Evolutionary conservation across 768 basidiomycete genomes (phyloP).

Genomic region (Podaxis rugospora): DNA sequence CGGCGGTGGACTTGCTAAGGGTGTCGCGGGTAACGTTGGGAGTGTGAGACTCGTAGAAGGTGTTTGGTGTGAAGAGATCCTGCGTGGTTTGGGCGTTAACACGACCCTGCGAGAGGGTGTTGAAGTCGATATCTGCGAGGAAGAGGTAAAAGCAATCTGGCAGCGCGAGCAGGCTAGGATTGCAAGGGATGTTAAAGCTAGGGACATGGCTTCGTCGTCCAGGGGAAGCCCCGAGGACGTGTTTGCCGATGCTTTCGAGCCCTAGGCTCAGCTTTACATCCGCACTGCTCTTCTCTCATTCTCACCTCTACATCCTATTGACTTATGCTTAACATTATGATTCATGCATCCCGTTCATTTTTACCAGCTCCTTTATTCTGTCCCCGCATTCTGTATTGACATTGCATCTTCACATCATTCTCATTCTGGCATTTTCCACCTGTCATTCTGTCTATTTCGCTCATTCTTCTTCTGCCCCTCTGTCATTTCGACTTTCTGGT

Average conservation of each 20-base stretch:
- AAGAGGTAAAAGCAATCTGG: slow-evolving; percentile 31
- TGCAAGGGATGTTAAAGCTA: slow-evolving; percentile 12
- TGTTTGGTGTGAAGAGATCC: slow-evolving; percentile 61
- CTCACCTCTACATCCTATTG: background rate
- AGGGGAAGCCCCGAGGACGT: slow-evolving; percentile 9
- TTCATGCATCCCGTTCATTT: slow-evolving; percentile 11
- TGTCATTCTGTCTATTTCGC: background rate
- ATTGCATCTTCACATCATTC: slow-evolving; percentile 6
- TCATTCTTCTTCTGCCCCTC: background rate
- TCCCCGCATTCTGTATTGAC: background rate
- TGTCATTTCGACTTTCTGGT: background rate
- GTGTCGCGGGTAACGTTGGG: slow-evolving; percentile 30
- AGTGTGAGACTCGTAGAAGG: slow-evolving; percentile 59
- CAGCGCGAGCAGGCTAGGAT: slow-evolving; percentile 14
- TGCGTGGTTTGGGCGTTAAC: slow-evolving; percentile 62
- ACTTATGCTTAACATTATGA: slow-evolving; percentile 13
- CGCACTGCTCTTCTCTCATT: background rate
- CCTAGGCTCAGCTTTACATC: background rate
- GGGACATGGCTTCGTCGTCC: background rate
- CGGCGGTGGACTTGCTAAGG: slow-evolving; percentile 28
- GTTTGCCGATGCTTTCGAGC: slow-evolving; percentile 16
- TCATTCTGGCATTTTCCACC: slow-evolving; percentile 5
- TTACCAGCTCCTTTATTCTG: background rate
- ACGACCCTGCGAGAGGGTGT: slow-evolving; percentile 14
- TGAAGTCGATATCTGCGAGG: slow-evolving; percentile 35